These are phyloP conservation scores for Phytopythium ostracodes DNA, from an alignment of 352 stramenopile species.

Conservation along the genomic window DNA sequence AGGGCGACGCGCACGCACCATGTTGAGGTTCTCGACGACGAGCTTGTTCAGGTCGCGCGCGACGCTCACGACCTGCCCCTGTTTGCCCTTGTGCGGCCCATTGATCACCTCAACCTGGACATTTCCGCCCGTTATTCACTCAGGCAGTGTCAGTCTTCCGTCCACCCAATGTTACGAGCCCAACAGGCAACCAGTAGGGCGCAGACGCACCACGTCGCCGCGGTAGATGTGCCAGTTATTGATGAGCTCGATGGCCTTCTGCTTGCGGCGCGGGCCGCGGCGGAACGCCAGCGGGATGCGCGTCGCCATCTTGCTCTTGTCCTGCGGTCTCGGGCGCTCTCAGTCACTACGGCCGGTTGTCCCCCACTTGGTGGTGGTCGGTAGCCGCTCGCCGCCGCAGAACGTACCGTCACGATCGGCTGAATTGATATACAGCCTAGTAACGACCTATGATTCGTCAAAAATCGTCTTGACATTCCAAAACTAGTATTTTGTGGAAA, in stretches of 20 bases:
- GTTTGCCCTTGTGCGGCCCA: conserved; percentile 80
- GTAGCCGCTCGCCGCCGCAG: background rate
- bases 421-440: background rate
- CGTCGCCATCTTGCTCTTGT: conserved; percentile 50
- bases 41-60: conserved; percentile 75
- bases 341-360: background rate
- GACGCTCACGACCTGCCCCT: conserved; percentile 68
- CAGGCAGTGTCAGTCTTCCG: too few relatives aligned
- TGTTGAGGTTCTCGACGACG: conserved; percentile 87
- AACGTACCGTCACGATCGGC: background rate
- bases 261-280: conserved; percentile 67
- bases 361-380: background rate
- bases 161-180: too few relatives aligned
- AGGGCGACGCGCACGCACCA: conserved; percentile 32
- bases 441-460: background rate
- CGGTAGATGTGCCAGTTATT: conserved; percentile 79
- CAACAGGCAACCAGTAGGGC: too few relatives aligned
- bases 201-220: conserved; percentile 54
- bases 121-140: too few relatives aligned
- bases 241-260: conserved; percentile 77
- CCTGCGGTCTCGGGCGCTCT: conserved; percentile 9
- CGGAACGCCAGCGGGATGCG: conserved; percentile 80
- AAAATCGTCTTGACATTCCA: background rate
- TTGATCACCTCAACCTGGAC: conserved; percentile 75
- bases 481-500: too few relatives aligned